Conservation (phyloP, 2,329 filamentous ascomycete species). For the Spiromastix sp. region DNA sequence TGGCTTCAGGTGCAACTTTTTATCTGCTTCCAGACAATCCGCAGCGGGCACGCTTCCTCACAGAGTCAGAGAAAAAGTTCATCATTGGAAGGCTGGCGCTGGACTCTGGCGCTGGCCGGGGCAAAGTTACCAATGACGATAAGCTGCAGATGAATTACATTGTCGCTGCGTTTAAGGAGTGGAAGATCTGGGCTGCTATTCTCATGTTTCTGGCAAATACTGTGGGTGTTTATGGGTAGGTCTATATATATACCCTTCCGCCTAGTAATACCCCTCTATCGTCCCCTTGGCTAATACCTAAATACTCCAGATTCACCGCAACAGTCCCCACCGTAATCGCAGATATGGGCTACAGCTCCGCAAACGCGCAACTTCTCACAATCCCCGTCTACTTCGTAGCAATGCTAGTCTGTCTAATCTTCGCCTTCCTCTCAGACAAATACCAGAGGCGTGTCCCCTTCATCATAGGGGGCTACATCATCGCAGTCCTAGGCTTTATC, state of each 20-base stretch:
- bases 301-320: slow-evolving; percentile 14
- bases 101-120: slow-evolving; percentile 12
- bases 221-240: slow-evolving; percentile 15
- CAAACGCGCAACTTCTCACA: slow-evolving; percentile 22
- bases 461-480: slow-evolving; percentile 52
- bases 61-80: slow-evolving; percentile 32
- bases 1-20: slow-evolving; percentile 41
- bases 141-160: slow-evolving; percentile 32
- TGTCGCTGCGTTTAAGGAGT: slow-evolving; percentile 36
- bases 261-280: slow-evolving; percentile 4
- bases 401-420: slow-evolving; percentile 15
- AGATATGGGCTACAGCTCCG: slow-evolving; percentile 18
- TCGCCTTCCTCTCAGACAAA: slow-evolving; percentile 20
- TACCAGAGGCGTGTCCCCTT: slow-evolving; percentile 19
- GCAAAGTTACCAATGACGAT: slow-evolving; percentile 18
- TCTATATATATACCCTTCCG: too few species aligned
- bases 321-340: slow-evolving; percentile 20
- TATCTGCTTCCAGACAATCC: slow-evolving; percentile 60
- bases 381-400: slow-evolving; percentile 21
- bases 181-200: slow-evolving; percentile 33
- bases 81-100: slow-evolving; percentile 21
- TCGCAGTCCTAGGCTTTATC: slow-evolving; percentile 52
- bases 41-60: slow-evolving; percentile 47
- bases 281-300: slow-evolving; percentile 6
- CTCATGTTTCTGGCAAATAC: slow-evolving; percentile 15